These are phyloP conservation scores for Rosa lucieae DNA, from an alignment of 306 rosid genomes.

Conservation along the genomic window DNA sequence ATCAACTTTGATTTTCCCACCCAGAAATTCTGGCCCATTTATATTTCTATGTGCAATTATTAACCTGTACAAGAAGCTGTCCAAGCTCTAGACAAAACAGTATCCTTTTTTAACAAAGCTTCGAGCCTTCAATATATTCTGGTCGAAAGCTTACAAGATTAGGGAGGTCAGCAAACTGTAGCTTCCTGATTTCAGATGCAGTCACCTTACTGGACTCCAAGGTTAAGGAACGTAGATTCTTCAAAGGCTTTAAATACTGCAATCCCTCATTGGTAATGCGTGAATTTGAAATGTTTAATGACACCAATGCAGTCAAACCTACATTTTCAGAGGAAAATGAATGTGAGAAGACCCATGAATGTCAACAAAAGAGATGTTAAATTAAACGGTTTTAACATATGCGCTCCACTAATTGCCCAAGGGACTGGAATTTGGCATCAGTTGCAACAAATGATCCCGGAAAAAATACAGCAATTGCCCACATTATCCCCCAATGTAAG, in stretches of 20 bases:
- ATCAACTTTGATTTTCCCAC: background rate
- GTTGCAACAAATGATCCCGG: background rate
- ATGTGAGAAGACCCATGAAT: background rate
- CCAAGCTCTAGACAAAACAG: constrained; percentile 12
- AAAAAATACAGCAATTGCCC: background rate
- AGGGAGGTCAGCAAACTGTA: constrained; percentile 55
- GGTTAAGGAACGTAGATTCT: constrained; percentile 61
- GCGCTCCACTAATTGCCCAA: background rate
- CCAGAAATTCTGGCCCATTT: background rate
- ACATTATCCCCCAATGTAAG: background rate
- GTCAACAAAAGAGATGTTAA: background rate
- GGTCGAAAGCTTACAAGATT: constrained; percentile 73
- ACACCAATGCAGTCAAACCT: constrained; percentile 65
- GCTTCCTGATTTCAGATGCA: constrained; percentile 60
- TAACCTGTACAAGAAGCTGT: constrained; percentile 36
- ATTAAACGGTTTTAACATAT: background rate
- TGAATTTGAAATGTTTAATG: constrained; percentile 67
- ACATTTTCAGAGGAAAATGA: constrained; percentile 21
- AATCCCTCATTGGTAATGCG: constrained; percentile 56
- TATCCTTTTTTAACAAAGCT: background rate
- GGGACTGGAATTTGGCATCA: constrained; percentile 20
- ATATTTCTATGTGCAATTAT: background rate
- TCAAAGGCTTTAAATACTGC: constrained; percentile 56
- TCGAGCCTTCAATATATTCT: constrained; percentile 29
- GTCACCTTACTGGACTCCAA: constrained; percentile 75